A percentile compares a stretch with the other conserved stretches of the same genome.
These are phyloP conservation scores for Aspergillus intermedius DNA, from an alignment of 2,329 filamentous ascomycete genomes.

Conservation along the genomic window DNA sequence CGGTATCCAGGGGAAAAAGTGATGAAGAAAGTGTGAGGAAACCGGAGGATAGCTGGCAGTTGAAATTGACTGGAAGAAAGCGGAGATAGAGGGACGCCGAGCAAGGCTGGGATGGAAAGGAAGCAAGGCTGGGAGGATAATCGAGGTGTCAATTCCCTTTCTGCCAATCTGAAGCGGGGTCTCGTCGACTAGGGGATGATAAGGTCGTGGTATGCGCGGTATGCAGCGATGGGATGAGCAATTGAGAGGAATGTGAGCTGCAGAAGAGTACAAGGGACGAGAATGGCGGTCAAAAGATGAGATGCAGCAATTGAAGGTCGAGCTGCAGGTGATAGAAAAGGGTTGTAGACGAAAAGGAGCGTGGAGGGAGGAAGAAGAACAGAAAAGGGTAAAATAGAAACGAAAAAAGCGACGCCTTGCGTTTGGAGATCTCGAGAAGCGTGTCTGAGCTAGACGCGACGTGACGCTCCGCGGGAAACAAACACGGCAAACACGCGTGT, in stretches of 20 bases:
- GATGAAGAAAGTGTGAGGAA: not conserved
- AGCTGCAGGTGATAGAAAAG: not conserved
- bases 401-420: conserved; percentile 25
- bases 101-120: conserved; percentile 1
- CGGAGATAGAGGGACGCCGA: not conserved
- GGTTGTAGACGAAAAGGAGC: conserved; percentile 6
- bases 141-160: not conserved
- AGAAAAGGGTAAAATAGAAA: conserved; percentile 6
- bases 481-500: conserved; percentile 22
- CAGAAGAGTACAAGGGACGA: conserved; percentile 5
- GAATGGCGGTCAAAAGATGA: conserved; percentile 11
- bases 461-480: conserved; percentile 22
- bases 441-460: conserved; percentile 30
- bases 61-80: not conserved
- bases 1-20: not conserved
- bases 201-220: conserved; percentile 19
- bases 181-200: conserved; percentile 25
- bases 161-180: conserved; percentile 12
- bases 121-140: conserved; percentile 1
- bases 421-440: conserved; percentile 26
- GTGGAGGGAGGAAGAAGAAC: conserved; percentile 4
- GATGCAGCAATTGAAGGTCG: not conserved
- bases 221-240: not conserved
- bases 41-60: not conserved
- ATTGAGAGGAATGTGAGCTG: not conserved